Percentiles rank a stretch among this genome's conserved stretches.
These are phyloP conservation scores for Amylostereum areolatum DNA, from an alignment of 1,284 basidiomycete species.

Conservation along the genomic window DNA sequence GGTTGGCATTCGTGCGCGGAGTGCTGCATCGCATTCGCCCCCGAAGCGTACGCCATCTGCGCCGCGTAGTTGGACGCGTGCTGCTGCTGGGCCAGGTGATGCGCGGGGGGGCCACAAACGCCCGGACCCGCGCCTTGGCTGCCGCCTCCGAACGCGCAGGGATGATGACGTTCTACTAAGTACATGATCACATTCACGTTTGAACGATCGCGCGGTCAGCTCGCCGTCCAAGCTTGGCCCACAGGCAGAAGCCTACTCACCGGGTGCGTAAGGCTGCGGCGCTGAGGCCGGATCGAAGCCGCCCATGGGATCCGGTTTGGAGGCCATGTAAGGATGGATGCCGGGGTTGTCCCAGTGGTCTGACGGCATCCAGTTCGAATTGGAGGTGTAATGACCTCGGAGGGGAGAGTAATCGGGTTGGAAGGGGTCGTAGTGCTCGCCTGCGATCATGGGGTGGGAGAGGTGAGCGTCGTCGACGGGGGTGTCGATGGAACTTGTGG, in stretches of 20 bases:
- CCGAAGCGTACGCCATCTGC: too few species aligned
- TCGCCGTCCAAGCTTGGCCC: too few species aligned
- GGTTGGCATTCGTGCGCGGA: too few species aligned
- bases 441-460: constrained; percentile 7
- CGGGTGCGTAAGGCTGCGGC: neutral
- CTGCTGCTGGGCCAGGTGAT: too few species aligned
- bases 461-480: constrained; percentile 8
- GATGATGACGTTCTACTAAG: too few species aligned
- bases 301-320: neutral
- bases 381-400: constrained; percentile 1
- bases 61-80: too few species aligned
- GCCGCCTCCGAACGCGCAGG: too few species aligned
- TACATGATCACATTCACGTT: too few species aligned
- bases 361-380: constrained; percentile 3
- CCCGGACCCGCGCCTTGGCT: too few species aligned
- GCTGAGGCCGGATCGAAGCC: neutral
- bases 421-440: constrained; percentile 1
- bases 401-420: neutral
- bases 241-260: neutral
- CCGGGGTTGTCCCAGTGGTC: neutral
- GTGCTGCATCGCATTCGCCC: too few species aligned
- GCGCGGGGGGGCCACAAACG: too few species aligned
- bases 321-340: neutral
- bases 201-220: too few species aligned
- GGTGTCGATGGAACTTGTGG: constrained; percentile 9